These are phyloP conservation scores for Cryptococcus sp. DNA, from an alignment of 1,284 basidiomycete genomes.

Conservation along the genomic window DNA sequence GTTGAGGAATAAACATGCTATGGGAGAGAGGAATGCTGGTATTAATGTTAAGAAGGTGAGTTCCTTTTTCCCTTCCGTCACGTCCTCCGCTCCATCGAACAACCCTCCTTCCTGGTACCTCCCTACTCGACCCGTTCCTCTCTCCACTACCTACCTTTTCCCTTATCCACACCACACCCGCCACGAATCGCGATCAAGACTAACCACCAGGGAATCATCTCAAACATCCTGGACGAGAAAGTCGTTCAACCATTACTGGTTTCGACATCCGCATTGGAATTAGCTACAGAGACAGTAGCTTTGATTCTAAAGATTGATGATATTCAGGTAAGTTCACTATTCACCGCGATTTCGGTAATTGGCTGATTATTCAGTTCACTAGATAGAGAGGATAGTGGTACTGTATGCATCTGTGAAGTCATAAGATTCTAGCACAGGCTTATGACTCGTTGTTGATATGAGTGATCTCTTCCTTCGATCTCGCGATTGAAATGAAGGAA, in stretches of 20 bases:
- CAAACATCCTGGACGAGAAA: constrained; percentile 94
- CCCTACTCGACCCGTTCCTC: no score
- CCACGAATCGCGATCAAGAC: not conserved
- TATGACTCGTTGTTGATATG: no score
- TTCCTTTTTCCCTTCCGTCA: constrained; percentile 2
- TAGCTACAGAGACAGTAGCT: constrained; percentile 97
- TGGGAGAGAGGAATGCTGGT: constrained; percentile 90
- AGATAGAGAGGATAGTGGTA: constrained; percentile 12
- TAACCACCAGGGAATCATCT: constrained; percentile 72
- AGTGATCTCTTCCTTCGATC: no score
- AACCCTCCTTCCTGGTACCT: no score
- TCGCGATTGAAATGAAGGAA: no score
- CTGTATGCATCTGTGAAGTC: constrained; percentile 14
- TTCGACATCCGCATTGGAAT: constrained; percentile 89
- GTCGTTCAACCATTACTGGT: constrained; percentile 96
- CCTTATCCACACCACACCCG: not conserved
- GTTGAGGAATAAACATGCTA: constrained; percentile 90
- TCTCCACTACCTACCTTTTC: no score
- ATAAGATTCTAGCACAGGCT: no score
- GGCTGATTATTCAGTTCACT: constrained; percentile 15
- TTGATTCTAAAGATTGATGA: constrained; percentile 95
- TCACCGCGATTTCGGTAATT: not conserved
- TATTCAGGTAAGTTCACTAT: constrained; percentile 56
- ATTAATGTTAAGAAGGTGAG: constrained; percentile 94
- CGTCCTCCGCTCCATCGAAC: no score